Evolutionary conservation across 768 basidiomycete species (phyloP).

Genomic region (Boletales sp.): DNA sequence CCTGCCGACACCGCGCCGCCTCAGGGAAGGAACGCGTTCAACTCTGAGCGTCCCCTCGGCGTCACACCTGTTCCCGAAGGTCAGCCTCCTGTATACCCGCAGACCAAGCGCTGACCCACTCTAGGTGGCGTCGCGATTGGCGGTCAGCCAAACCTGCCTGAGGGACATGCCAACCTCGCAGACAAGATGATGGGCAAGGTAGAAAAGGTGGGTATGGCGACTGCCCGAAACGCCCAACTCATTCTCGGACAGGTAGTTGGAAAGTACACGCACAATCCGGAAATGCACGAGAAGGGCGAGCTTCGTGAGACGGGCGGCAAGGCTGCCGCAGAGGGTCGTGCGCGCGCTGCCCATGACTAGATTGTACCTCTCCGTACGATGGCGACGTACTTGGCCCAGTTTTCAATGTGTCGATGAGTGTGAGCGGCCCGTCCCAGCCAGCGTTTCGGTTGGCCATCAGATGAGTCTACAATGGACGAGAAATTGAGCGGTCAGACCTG

Average conservation of each 20-base stretch:
- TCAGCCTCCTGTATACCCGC: constrained; percentile 4
- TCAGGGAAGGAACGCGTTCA: constrained; percentile 24
- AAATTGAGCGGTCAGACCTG: no score
- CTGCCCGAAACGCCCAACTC: neutral
- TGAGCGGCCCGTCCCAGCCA: no score
- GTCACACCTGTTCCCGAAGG: constrained; percentile 36
- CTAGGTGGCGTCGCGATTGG: constrained; percentile 25
- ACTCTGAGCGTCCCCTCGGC: constrained; percentile 33
- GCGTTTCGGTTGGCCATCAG: no score
- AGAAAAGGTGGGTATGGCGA: constrained; percentile 42
- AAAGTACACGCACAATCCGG: constrained; percentile 45
- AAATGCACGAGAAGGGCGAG: constrained; percentile 54
- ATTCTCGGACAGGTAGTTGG: constrained; percentile 41
- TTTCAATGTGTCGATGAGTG: no score
- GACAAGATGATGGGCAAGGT: constrained; percentile 61
- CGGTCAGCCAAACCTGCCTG: constrained; percentile 18
- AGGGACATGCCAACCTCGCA: constrained; percentile 39
- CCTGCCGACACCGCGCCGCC: neutral
- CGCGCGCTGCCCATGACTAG: constrained; percentile 42
- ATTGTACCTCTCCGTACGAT: neutral
- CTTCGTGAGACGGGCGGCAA: constrained; percentile 53
- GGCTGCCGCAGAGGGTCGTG: constrained; percentile 38
- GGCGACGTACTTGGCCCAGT: neutral
- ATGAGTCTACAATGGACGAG: no score
- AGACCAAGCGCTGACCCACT: neutral